Base-by-base conservation (phyloP, 2,329 filamentous ascomycete species). In the Diaporthe humulicola region DNA sequence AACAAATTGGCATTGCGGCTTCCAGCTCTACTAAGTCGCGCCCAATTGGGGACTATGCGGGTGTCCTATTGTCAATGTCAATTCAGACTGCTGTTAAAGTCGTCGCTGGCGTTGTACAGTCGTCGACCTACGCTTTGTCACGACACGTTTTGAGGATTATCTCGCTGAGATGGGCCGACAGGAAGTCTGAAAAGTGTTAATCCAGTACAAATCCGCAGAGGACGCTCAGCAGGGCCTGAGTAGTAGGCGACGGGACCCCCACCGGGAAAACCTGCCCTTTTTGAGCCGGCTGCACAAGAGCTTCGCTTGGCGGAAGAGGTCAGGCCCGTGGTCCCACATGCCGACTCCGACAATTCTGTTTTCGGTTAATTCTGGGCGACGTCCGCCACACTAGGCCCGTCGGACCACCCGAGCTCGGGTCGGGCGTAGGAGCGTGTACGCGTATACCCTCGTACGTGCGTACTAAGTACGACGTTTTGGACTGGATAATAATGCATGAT, bases 391-490 rank as follows among this genome's bases (percentile, higher is more conserved):
- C 42, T 66, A 66, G 22, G 25, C 22, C 42, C 42, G 10, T 52
- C 61, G 45, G 30, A 22, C 38, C 8, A 4, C 38, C 61, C 61
- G 42, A 38, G 42, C 42, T 67, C 45, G 61, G 45, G 30, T 52
- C 45, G 30, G 52, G 42, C 22, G n/a, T n/a, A 50, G 9, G 28
- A 22, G 25, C 22, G 12, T 50, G 61, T 66, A 66, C 61, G 61
- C 61, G 61, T 66, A 66, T 66, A 64, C 40, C 9, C 9, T 45
- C 38, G 60, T 66, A 67, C 19, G n/a, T n/a, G n/a, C n/a, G n/a
- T n/a, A n/a, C n/a, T n/a, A n/a, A n/a, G n/a, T 52, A 67, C 30
- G 42, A 25, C 40, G 19, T 36, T 50, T 50, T 52, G 28, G 28
- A 45, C 58, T 30, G 25, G 42, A 17, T 38, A 52, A 48, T 67